Percentiles rank a stretch among this genome's conserved stretches.
phyloP scores from a whole-genome alignment of 192 early-diverging fungal species.

The Oehlia diaphana region DNA sequence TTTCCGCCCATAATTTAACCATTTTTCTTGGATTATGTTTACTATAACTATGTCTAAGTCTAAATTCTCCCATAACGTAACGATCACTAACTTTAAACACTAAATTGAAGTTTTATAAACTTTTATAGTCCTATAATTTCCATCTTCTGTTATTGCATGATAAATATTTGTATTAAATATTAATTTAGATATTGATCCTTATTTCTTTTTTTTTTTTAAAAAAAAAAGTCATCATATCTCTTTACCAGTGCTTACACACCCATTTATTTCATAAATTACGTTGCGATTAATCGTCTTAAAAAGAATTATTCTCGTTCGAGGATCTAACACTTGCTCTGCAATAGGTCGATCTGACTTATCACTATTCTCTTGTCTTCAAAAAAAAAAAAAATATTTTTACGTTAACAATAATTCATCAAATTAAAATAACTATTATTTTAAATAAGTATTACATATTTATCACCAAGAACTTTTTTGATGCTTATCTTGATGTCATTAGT shows the following conservation, averaged over 20 bases:
- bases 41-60: slow-evolving; percentile 93
- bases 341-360: slow-evolving; percentile 97
- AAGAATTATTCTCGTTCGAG: slow-evolving; percentile 95
- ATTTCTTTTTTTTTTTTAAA: no score
- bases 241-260: slow-evolving; percentile 97
- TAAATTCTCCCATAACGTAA: slow-evolving; percentile 92
- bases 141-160: no score
- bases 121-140: slow-evolving; percentile 94
- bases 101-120: slow-evolving; percentile 98
- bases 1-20: slow-evolving; percentile 98
- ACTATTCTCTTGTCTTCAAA: slow-evolving; percentile 36
- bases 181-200: no score
- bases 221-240: slow-evolving; percentile 49
- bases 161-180: slow-evolving; percentile 54
- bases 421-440: background rate
- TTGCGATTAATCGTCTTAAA: slow-evolving; percentile 93
- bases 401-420: background rate
- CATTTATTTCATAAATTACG: no score
- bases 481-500: no score
- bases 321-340: slow-evolving; percentile 95
- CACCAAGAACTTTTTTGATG: no score
- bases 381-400: background rate
- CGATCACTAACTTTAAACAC: slow-evolving; percentile 97
- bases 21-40: slow-evolving; percentile 96
- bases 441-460: slow-evolving; percentile 21